A percentile compares a stretch with the other conserved stretches of the same genome.
These are phyloP conservation scores for Candida suzukii DNA, from an alignment of 805 yeast species.

Conservation along the genomic window DNA sequence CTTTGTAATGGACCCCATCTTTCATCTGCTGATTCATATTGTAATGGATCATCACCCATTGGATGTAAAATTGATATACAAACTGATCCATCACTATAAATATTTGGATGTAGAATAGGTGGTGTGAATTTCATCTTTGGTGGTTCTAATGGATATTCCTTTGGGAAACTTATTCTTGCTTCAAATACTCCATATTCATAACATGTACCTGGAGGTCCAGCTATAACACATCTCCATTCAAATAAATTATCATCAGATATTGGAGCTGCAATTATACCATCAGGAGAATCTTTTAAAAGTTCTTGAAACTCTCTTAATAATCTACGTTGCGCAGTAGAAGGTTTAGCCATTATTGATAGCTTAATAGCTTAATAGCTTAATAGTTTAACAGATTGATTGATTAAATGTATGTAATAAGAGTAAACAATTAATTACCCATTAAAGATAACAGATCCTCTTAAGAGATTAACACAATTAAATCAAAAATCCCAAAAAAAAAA, in stretches of 20 bases:
- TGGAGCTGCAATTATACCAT: conserved; percentile 95
- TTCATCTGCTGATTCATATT: conserved; percentile 92
- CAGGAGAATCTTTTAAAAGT: conserved; percentile 79
- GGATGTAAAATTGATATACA: conserved; percentile 93
- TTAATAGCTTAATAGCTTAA: background rate
- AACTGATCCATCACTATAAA: conserved; percentile 90
- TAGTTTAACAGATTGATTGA: background rate
- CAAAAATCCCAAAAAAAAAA: no score
- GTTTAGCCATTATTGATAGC: conserved; percentile 7
- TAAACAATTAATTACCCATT: no score
- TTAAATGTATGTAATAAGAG: no score
- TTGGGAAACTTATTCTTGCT: conserved; percentile 38
- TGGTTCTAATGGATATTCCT: conserved; percentile 52
- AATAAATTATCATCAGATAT: conserved; percentile 47
- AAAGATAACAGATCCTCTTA: no score
- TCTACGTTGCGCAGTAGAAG: conserved; percentile 65
- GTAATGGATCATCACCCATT: conserved; percentile 96
- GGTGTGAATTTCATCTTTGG: conserved; percentile 64
- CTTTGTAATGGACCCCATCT: conserved; percentile 98
- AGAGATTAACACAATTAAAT: no score
- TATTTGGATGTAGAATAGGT: conserved; percentile 86
- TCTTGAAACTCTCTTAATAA: conserved; percentile 86
- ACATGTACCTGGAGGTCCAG: conserved; percentile 49
- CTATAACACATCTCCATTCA: conserved; percentile 46
- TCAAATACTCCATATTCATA: conserved; percentile 52